Evolutionary conservation across 805 yeast species (phyloP).

Genomic region (Scheffersomyces ergatensis): DNA sequence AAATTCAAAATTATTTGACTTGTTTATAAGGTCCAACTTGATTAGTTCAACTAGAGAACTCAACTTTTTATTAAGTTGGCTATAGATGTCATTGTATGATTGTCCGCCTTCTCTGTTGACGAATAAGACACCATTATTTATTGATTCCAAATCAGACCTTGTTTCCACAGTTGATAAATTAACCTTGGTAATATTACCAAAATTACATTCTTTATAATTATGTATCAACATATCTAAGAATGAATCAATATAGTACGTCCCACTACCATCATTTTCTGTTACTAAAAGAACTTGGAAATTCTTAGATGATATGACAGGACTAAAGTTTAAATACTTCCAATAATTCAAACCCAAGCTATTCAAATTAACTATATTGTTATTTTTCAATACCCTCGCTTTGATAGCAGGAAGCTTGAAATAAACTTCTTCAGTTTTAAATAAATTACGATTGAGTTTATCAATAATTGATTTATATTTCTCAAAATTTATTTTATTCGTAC

Average conservation of each 20-base stretch:
- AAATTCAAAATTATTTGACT: slow-evolving; percentile 40
- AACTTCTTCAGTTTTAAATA: slow-evolving; percentile 15
- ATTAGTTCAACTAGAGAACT: slow-evolving; percentile 34
- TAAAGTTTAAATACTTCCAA: slow-evolving; percentile 59
- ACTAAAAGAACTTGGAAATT: slow-evolving; percentile 52
- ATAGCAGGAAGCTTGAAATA: slow-evolving; percentile 20
- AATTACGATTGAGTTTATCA: slow-evolving; percentile 9
- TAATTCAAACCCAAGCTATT: slow-evolving; percentile 43
- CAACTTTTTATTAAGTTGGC: slow-evolving; percentile 26
- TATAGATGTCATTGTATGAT: slow-evolving; percentile 25
- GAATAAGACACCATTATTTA: slow-evolving; percentile 25
- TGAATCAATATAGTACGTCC: slow-evolving; percentile 23
- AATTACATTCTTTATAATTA: slow-evolving; percentile 45
- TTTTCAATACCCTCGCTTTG: slow-evolving; percentile 30
- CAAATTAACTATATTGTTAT: slow-evolving; percentile 44
- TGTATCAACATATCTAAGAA: slow-evolving; percentile 43
- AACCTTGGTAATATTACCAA: slow-evolving; percentile 45
- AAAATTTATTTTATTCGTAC: slow-evolving; percentile 15
- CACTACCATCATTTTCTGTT: slow-evolving; percentile 20
- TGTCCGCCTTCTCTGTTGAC: slow-evolving; percentile 18
- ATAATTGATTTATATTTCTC: slow-evolving; percentile 17
- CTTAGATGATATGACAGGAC: slow-evolving; percentile 50
- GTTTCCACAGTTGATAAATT: slow-evolving; percentile 24
- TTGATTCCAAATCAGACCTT: slow-evolving; percentile 25
- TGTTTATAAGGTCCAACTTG: slow-evolving; percentile 36